Evolutionary conservation across 2,329 filamentous ascomycete genomes (phyloP).

Genomic region (Periconia sp.): DNA sequence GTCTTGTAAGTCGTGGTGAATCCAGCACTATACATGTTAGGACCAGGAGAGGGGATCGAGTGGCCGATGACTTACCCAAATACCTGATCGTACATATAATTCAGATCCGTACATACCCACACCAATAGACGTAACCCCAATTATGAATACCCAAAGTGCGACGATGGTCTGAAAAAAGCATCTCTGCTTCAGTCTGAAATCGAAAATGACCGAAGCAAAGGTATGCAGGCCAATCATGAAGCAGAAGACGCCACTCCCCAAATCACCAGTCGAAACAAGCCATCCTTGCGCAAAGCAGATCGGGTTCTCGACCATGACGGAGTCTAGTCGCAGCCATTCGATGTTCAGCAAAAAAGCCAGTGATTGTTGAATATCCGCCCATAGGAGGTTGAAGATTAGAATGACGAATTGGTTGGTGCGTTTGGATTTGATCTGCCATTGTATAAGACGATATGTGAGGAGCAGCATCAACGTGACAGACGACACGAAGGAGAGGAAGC

Average conservation of each 20-base stretch:
- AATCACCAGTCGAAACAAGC: slow-evolving; percentile 70
- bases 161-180: slow-evolving; percentile 58
- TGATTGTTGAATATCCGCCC: slow-evolving; percentile 72
- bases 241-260: slow-evolving; percentile 72
- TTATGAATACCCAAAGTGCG: slow-evolving; percentile 64
- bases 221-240: slow-evolving; percentile 70
- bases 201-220: slow-evolving; percentile 66
- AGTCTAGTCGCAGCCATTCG: slow-evolving; percentile 62
- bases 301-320: slow-evolving; percentile 59
- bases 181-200: slow-evolving; percentile 58
- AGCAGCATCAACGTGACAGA: slow-evolving; percentile 52
- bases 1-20: slow-evolving; percentile 60
- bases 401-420: slow-evolving; percentile 69
- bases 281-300: slow-evolving; percentile 72
- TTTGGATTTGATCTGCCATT: slow-evolving; percentile 44
- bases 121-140: slow-evolving; percentile 62
- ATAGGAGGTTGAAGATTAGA: slow-evolving; percentile 71
- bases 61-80: slow-evolving; percentile 55
- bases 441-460: slow-evolving; percentile 55
- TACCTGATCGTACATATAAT: slow-evolving; percentile 68
- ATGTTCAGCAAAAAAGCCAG: slow-evolving; percentile 69
- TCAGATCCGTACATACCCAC: slow-evolving; percentile 51
- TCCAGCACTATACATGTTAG: slow-evolving; percentile 61
- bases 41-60: neutral
- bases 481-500: slow-evolving; percentile 54